phyloP scores from a whole-genome alignment of 306 rosid species.

The Hylodesmum podocarpum region DNA sequence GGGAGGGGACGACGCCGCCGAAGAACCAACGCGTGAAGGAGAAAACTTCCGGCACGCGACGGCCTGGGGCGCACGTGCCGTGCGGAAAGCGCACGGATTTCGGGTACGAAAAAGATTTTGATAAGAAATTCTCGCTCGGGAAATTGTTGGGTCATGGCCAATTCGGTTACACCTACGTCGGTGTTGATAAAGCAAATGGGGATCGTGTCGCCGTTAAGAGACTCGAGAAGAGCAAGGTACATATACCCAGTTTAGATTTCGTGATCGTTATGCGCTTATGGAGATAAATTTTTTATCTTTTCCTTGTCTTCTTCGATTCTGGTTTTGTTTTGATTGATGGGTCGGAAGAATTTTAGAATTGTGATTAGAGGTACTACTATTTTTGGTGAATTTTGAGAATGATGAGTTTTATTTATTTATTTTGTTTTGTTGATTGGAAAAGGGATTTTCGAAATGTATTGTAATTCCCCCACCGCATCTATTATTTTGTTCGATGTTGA shows the following conservation, averaged over 20 bases:
- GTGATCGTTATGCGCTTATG: background rate
- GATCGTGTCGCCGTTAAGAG: constrained; percentile 96
- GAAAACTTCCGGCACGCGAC: constrained; percentile 28
- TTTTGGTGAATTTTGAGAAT: constrained; percentile 29
- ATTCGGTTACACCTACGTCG: constrained; percentile 95
- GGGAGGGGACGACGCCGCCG: constrained; percentile 34
- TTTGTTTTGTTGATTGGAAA: background rate
- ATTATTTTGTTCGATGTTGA: constrained; percentile 8
- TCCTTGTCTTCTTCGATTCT: background rate
- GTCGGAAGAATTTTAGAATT: background rate
- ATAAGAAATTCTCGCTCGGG: constrained; percentile 63
- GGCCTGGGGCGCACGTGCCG: constrained; percentile 51
- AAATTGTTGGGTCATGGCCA: constrained; percentile 96
- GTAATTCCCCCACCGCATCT: constrained; percentile 25
- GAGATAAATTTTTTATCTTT: background rate
- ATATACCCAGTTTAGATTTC: constrained; percentile 8
- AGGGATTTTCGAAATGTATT: constrained; percentile 18
- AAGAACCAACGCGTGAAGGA: constrained; percentile 39
- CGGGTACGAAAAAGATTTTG: constrained; percentile 81
- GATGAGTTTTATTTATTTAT: background rate
- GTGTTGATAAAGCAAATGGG: constrained; percentile 70
- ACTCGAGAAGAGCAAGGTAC: constrained; percentile 89
- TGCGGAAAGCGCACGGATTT: constrained; percentile 98
- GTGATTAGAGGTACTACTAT: background rate
- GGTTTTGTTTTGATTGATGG: constrained; percentile 31